phyloP scores from a whole-genome alignment of 2,329 filamentous ascomycete species.

The Cladobotryum protrusum region DNA sequence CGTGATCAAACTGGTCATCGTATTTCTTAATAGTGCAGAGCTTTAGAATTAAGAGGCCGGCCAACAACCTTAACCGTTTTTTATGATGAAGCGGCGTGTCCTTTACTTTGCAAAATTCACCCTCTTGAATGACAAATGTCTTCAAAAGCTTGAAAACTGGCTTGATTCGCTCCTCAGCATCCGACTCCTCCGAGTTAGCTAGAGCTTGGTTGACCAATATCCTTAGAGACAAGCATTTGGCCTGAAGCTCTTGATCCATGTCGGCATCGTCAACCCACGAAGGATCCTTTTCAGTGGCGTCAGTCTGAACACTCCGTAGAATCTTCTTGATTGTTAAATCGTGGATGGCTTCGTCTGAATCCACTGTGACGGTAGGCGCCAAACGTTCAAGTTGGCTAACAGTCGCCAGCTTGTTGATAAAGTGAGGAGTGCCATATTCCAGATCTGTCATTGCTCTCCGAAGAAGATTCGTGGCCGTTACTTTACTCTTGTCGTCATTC shows the following conservation, averaged over 20 bases:
- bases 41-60: constrained; percentile 76
- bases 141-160: constrained; percentile 75
- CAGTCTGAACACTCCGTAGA: constrained; percentile 61
- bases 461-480: constrained; percentile 78
- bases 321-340: constrained; percentile 71
- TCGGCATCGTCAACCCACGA: constrained; percentile 63
- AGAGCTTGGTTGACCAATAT: constrained; percentile 82
- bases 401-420: constrained; percentile 66
- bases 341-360: constrained; percentile 69
- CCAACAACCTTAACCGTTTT: constrained; percentile 72
- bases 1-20: constrained; percentile 66
- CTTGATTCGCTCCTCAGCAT: constrained; percentile 53
- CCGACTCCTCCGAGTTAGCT: constrained; percentile 45
- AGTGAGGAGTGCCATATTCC: constrained; percentile 65
- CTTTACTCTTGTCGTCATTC: constrained; percentile 64
- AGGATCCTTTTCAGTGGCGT: constrained; percentile 50
- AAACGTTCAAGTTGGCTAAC: constrained; percentile 72
- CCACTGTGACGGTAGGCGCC: constrained; percentile 64
- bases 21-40: constrained; percentile 70
- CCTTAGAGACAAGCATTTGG: constrained; percentile 78
- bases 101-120: constrained; percentile 70
- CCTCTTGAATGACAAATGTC: constrained; percentile 65
- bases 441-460: constrained; percentile 69
- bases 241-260: constrained; percentile 72
- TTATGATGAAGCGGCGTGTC: constrained; percentile 74